phyloP scores from a whole-genome alignment of 2,329 filamentous ascomycete species.

The Arthroderma sp. region DNA sequence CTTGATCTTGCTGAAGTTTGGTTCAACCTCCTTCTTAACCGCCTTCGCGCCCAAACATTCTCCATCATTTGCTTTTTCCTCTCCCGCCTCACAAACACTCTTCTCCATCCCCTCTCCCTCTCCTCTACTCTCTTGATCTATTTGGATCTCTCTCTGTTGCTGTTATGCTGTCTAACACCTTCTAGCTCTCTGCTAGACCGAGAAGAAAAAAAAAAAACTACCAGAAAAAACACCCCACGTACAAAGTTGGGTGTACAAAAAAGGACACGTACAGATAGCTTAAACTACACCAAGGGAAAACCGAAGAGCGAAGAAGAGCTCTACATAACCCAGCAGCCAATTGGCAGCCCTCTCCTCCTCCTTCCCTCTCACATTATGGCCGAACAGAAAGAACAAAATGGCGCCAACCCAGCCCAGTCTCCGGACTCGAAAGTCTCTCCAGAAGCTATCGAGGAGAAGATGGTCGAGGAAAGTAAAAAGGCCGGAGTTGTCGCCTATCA shows the following conservation, averaged over 20 bases:
- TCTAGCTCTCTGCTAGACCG: background rate
- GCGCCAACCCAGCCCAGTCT: slow-evolving; percentile 56
- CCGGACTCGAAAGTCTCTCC: slow-evolving; percentile 54
- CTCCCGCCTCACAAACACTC: background rate
- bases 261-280: background rate
- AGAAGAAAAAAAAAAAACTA: background rate
- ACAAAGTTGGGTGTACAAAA: too few relatives aligned
- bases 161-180: background rate
- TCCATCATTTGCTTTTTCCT: background rate
- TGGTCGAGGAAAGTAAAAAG: slow-evolving; percentile 64
- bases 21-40: too few relatives aligned
- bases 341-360: background rate
- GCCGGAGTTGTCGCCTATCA: slow-evolving; percentile 68
- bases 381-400: slow-evolving; percentile 19
- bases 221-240: too few relatives aligned
- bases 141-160: background rate
- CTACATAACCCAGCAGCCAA: background rate
- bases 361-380: slow-evolving; percentile 2
- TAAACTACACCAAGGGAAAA: background rate
- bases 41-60: background rate
- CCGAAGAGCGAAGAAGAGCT: background rate
- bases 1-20: too few relatives aligned
- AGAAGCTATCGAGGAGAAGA: slow-evolving; percentile 56
- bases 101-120: too few relatives aligned
- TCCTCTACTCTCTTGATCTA: too few relatives aligned